These are phyloP conservation scores for Acer yangbiense DNA, from an alignment of 345 rosid genomes.

Conservation along the genomic window DNA sequence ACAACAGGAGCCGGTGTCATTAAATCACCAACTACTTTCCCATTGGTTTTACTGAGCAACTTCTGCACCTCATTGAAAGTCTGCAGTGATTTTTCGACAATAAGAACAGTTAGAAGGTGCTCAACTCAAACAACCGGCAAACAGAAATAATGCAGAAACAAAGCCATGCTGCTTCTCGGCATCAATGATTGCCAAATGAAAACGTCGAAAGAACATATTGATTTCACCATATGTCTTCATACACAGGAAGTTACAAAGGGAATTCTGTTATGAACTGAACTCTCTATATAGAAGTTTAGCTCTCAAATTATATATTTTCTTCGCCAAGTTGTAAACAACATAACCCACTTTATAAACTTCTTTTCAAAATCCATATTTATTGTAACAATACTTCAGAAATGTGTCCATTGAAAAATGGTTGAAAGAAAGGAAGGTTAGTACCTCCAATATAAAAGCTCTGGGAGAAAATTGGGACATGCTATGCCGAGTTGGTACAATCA, in stretches of 20 bases:
- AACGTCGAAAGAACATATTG: not conserved
- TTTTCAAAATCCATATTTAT: not conserved
- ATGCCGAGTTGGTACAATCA: not conserved
- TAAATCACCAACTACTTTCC: slow-evolving; percentile 79
- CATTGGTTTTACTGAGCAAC: slow-evolving; percentile 84
- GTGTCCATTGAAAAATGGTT: not conserved
- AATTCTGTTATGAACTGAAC: not conserved
- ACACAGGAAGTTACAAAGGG: not conserved
- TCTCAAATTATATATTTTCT: not conserved
- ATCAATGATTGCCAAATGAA: not conserved
- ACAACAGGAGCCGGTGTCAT: slow-evolving; percentile 92
- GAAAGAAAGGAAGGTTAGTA: not conserved
- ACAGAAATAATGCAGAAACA: not conserved
- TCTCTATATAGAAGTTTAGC: not conserved
- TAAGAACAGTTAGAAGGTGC: not conserved
- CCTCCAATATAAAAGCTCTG: not conserved
- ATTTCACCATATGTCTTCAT: not conserved
- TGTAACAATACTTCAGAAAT: not conserved
- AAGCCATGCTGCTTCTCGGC: not conserved
- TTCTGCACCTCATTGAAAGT: slow-evolving; percentile 86
- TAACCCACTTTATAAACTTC: not conserved
- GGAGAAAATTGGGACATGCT: not conserved
- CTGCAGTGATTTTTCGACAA: slow-evolving; percentile 40
- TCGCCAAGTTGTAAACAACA: not conserved
- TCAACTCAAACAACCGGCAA: not conserved